Evolutionary conservation across 176 grass and related monocot genomes (phyloP), one percentile per base, ranked within the genome.

Genomic region (Otatea glauca): DNA sequence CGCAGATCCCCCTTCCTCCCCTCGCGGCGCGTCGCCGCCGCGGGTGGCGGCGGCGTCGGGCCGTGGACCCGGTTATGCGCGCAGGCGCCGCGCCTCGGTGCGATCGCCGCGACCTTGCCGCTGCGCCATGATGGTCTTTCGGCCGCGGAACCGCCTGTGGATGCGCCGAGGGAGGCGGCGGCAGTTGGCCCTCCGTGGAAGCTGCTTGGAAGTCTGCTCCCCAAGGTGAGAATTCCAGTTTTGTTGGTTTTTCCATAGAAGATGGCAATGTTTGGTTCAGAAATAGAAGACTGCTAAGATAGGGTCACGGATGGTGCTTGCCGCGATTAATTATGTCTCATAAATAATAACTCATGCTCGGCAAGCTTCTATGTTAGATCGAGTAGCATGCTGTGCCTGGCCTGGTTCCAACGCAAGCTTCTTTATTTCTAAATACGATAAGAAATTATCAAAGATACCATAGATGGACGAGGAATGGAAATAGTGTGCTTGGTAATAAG

Each of bases 191-290:
- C 50, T 38, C 80, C 80, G 61, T 87, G 62, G 89, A 87, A 69
- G 75, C 24, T 75, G 17, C 80, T 86, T 3, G 84, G 25, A 11
- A 49, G 24, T 34, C 65, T 87, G 67, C 79, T 90, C 66, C 74
- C 79, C 24, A 90, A 90, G 88, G 88, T 83, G 74, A 74, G 45
- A 14, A 51, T 12, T 20, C 70, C 68, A 25, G 18, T 32, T 9
- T 0, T 50, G 7, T 1, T 9, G 21, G 41, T 42, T 41, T 50
- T 9, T n/a, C 1, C n/a, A 25, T 58, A 60, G 45, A 35, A 32
- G 11, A 82, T 59, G 27, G 61, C 24, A 56, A 73, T 74, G 68
- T 74, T 79, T 48, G 7, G 64, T 11, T 64, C 17, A 0, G 6
- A 21, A 20, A 53, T 39, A 16, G 18, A 10, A 1, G 9, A 7